Conservation (phyloP, 148 eudicot genomes). For the Silene conica region DNA sequence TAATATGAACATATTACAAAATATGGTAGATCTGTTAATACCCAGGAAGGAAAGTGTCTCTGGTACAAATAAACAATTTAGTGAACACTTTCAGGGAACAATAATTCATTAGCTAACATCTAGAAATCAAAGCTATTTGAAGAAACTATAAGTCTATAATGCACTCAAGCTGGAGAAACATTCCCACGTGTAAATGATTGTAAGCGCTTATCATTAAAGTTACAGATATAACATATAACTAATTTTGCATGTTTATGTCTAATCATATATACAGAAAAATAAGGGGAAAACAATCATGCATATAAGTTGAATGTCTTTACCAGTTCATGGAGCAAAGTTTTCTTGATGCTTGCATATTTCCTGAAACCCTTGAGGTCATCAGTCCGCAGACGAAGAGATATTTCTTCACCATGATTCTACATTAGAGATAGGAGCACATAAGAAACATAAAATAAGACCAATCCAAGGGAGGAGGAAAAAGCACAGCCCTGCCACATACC, state of each 20-base stretch:
- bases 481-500: conserved; percentile 36
- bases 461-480: background rate
- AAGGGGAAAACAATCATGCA: background rate
- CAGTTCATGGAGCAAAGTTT: conserved; percentile 90
- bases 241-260: background rate
- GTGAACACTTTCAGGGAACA: background rate
- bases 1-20: background rate
- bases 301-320: conserved; percentile 34
- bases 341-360: conserved; percentile 79
- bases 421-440: conserved; percentile 19
- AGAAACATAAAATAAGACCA: conserved; percentile 1
- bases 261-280: background rate
- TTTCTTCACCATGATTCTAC: conserved; percentile 90
- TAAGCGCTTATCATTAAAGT: background rate
- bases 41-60: background rate
- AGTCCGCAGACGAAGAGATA: conserved; percentile 86
- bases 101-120: background rate
- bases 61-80: background rate
- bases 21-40: background rate
- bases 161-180: background rate
- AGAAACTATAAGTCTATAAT: background rate
- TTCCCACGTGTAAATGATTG: background rate
- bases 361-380: conserved; percentile 95
- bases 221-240: background rate
- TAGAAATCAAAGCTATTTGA: background rate